phyloP scores from a whole-genome alignment of 108 stramenopile species.

The Nannochloropsis gaditana region DNA sequence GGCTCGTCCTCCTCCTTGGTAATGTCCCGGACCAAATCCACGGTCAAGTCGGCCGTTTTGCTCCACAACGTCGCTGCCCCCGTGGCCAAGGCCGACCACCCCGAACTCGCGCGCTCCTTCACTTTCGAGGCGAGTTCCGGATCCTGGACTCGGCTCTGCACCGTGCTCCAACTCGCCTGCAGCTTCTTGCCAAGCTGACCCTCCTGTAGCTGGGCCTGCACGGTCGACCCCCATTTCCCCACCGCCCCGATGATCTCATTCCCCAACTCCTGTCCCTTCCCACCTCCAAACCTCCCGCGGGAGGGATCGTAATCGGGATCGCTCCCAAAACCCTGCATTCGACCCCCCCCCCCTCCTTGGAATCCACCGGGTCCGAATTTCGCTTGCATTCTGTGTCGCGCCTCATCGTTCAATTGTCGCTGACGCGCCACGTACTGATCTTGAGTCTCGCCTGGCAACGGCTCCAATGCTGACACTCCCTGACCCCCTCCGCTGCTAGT shows the following conservation, averaged over 20 bases:
- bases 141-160: conserved; percentile 31
- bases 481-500: conserved; percentile 51
- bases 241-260: conserved; percentile 33
- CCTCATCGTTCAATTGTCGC: conserved; percentile 60
- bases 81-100: conserved; percentile 36
- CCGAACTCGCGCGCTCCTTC: conserved; percentile 29
- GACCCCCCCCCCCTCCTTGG: background rate
- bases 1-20: background rate
- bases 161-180: conserved; percentile 21
- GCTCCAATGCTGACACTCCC: conserved; percentile 82
- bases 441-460: conserved; percentile 75
- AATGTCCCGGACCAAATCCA: background rate
- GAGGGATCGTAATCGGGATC: conserved; percentile 39
- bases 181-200: background rate
- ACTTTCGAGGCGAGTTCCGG: conserved; percentile 32
- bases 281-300: conserved; percentile 40
- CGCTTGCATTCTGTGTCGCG: conserved; percentile 30
- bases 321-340: conserved; percentile 36
- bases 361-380: conserved; percentile 31
- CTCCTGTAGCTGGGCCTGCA: conserved; percentile 40
- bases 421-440: conserved; percentile 82
- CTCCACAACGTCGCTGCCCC: conserved; percentile 33
- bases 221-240: conserved; percentile 20
- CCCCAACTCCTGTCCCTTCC: conserved; percentile 27
- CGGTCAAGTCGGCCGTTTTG: conserved; percentile 28